Evolutionary conservation across 805 yeast genomes (phyloP), one percentile per base, ranked within the genome.

Genomic region (Sugiyamaella smithiae): DNA sequence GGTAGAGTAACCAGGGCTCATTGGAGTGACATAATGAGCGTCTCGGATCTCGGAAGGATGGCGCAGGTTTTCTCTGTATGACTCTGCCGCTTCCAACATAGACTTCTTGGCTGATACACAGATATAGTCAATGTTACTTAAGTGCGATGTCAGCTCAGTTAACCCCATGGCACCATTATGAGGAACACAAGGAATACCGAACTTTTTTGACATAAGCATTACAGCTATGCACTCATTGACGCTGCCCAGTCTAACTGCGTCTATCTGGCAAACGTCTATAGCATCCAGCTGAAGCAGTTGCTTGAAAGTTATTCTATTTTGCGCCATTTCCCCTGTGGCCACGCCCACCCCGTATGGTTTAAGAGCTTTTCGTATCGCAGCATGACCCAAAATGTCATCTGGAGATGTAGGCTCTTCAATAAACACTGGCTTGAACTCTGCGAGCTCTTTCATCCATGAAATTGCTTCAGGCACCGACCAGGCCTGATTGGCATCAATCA

Each of bases 361-460:
- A 19, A 65, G 57, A 7, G 66, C 69, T 22, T 61, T 54, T 19
- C 56, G 46, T 41, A 65, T 56, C 14, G 61, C 58, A n/a, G 48
- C 45, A 48, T 65, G 69, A 29, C 68, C 69, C 5, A 64, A 49
- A 11, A 65, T 50, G 48, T 65, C 69, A 44, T 65, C 68, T 14
- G 69, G 69, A 20, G 63, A 58, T 14, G 69, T 65, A 5, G 69
- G 69, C 54, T 65, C 69, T 43, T 65, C 69, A 45, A 65, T 65
- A 44, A 65, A 65, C 58, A 61, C 59, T 9, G 68, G 68, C 57
- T 61, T 64, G 54, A 49, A 65, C 47, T 59, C 60, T n/a, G 55
- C 56, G 22, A 65, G 54, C 25, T 60, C 48, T 41, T 52, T 50
- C 60, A 65, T 60, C 51, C 57, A 62, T 20, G 58, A 63, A 48